Evolutionary conservation across 768 basidiomycete genomes (phyloP), one percentile per base, ranked within the genome.

Genomic region (Tulasnella sp.): DNA sequence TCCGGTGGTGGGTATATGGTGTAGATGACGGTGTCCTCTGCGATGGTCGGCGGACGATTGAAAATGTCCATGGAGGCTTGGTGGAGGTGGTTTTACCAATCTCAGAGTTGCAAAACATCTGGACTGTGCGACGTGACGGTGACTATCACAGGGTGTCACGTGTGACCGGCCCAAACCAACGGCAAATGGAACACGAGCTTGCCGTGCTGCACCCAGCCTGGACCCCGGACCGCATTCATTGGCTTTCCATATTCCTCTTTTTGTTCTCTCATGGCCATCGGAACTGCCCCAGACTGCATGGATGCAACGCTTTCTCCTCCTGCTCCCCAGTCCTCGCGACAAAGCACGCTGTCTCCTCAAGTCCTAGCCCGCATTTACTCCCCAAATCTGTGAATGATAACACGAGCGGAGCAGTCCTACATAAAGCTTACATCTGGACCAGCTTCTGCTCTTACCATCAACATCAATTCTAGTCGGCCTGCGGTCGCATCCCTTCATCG

Each of bases 1-100:
- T 54, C 64, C 18, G 86, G 81, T 0, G 91, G 87, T 12, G 93
- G 94, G 84, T 95, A 91, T 79, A 98, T 86, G 0, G 88, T 86
- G 84, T 95, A 96, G 69, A 92, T 90, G 28, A 98, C 88, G 0
- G 95, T 93, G 85, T 98, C 96, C 84, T 97, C 94, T 18, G 95
- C 89, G 80, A 97, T 93, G 20, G 93, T 87, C 18, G 95, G 95
- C 20, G 91, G 88, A 12, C 90, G 89, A 84, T 93, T 92, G 87
- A 94, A 93, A 74, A 94, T 89, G 82, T 94, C 90, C 90, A 92
- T 91, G 40, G 69, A 46, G 69, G 40, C 22, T 24, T 42, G 40
- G 74, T 75, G 74, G 74, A 48, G 31, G 74, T 75, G 74, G 74
- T 75, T 75, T n/a, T n/a, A n/a, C 40, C 31, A 14, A 28, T 69